phyloP scores from a whole-genome alignment of 1,284 basidiomycete species.

The Ustilago curta region DNA sequence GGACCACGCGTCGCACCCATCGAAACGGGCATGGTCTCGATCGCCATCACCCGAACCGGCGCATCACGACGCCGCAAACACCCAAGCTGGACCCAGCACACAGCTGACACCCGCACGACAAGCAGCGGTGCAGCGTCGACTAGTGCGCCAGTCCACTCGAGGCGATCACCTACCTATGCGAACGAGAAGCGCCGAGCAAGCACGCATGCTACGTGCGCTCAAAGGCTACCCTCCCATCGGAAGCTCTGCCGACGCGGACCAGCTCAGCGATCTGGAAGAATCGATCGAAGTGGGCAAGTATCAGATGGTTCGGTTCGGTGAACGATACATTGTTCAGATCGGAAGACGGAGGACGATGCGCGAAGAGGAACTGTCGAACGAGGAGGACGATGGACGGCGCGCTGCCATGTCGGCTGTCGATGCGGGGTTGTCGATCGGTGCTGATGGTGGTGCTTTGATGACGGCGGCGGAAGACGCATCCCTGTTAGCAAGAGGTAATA shows the following conservation, averaged over 20 bases:
- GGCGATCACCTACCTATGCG: slow-evolving; percentile 54
- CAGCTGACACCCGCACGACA: slow-evolving; percentile 36
- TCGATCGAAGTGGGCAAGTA: slow-evolving; percentile 56
- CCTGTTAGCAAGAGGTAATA: slow-evolving; percentile 10
- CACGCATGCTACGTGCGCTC: slow-evolving; percentile 52
- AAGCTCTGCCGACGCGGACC: slow-evolving; percentile 56
- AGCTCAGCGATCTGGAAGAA: slow-evolving; percentile 64
- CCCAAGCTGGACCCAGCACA: slow-evolving; percentile 26
- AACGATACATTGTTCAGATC: slow-evolving; percentile 63
- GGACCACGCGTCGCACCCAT: slow-evolving; percentile 47
- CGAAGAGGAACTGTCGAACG: slow-evolving; percentile 59
- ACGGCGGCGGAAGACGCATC: slow-evolving; percentile 16
- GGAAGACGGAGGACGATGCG: slow-evolving; percentile 55
- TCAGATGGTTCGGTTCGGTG: slow-evolving; percentile 57
- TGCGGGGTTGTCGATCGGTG: slow-evolving; percentile 18
- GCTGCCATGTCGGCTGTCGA: slow-evolving; percentile 32
- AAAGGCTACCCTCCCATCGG: slow-evolving; percentile 61
- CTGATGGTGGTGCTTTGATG: slow-evolving; percentile 10
- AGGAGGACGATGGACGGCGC: slow-evolving; percentile 53
- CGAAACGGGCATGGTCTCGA: slow-evolving; percentile 43
- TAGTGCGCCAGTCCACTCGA: slow-evolving; percentile 50
- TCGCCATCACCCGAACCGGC: slow-evolving; percentile 44
- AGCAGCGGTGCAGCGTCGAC: slow-evolving; percentile 31
- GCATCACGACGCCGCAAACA: slow-evolving; percentile 13
- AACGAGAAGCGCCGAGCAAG: slow-evolving; percentile 46